These are phyloP conservation scores for Pleurotus sapidus DNA, from an alignment of 768 basidiomycete genomes.

Conservation along the genomic window DNA sequence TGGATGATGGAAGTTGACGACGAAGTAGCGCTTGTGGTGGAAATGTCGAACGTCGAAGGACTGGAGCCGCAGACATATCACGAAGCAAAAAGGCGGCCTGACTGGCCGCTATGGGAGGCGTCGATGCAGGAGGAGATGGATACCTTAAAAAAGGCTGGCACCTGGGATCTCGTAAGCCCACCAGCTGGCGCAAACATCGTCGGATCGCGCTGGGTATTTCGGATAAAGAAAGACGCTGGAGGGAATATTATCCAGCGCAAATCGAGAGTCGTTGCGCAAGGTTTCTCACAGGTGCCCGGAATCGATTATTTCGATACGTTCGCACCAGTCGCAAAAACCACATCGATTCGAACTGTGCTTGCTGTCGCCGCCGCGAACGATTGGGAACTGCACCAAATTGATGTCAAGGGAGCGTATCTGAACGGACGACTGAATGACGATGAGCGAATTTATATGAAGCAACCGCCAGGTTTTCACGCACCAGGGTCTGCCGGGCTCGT, in stretches of 20 bases:
- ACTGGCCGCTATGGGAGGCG: slow-evolving; percentile 18
- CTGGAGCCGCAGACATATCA: slow-evolving; percentile 17
- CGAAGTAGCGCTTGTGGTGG: slow-evolving; percentile 21
- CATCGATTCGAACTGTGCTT: slow-evolving; percentile 18
- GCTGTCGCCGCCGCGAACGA: slow-evolving; percentile 16
- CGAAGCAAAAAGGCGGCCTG: slow-evolving; percentile 19
- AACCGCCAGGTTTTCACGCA: slow-evolving; percentile 27
- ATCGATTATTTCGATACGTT: slow-evolving; percentile 11
- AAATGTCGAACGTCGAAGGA: slow-evolving; percentile 23
- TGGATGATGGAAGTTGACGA: slow-evolving; percentile 13
- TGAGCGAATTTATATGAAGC: slow-evolving; percentile 31
- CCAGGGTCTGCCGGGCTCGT: slow-evolving; percentile 8
- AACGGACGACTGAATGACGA: slow-evolving; percentile 22
- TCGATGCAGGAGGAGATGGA: slow-evolving; percentile 20
- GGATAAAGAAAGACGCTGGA: slow-evolving; percentile 22
- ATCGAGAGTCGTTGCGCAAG: slow-evolving; percentile 13
- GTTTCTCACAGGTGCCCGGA: slow-evolving; percentile 25
- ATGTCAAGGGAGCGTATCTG: slow-evolving; percentile 21
- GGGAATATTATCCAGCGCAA: slow-evolving; percentile 27
- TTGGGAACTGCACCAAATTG: slow-evolving; percentile 19
- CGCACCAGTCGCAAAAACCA: slow-evolving; percentile 10
- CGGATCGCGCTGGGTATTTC: slow-evolving; percentile 21
- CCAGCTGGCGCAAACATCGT: slow-evolving; percentile 12
- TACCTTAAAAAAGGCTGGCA: slow-evolving; percentile 12
- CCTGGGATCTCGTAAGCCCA: slow-evolving; percentile 14